phyloP scores from a whole-genome alignment of 345 rosid species.

The Durio zibethinus region DNA sequence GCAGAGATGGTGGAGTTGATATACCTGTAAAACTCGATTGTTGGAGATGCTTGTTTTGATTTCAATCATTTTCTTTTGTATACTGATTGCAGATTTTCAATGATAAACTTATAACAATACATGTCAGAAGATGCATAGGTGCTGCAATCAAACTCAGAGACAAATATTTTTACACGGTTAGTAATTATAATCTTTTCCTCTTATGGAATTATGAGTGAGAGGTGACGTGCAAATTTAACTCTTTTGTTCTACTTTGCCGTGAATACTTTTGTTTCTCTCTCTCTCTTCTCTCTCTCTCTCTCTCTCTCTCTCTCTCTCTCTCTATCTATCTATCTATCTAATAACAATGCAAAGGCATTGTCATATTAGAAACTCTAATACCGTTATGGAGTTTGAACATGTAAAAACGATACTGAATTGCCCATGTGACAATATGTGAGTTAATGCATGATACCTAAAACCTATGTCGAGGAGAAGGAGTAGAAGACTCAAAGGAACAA shows the following conservation, averaged over 20 bases:
- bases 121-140: conserved; percentile 60
- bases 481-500: background rate
- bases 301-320: conserved; percentile 4
- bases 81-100: conserved; percentile 63
- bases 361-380: conserved; percentile 6
- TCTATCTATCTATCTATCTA: background rate
- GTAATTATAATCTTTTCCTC: conserved; percentile 3
- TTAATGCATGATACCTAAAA: background rate
- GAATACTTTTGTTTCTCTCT: background rate
- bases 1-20: background rate
- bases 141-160: conserved; percentile 80
- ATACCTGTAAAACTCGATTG: background rate
- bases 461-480: background rate
- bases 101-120: conserved; percentile 72
- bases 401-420: background rate
- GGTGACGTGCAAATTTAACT: background rate
- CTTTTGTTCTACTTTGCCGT: background rate
- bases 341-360: background rate
- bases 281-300: background rate
- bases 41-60: background rate
- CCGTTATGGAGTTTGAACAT: background rate
- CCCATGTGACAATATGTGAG: background rate
- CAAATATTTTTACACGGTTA: conserved; percentile 79
- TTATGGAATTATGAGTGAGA: background rate
- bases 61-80: background rate